A percentile compares a stretch with the other conserved stretches of the same genome.
phyloP scores from a whole-genome alignment of 1,139 yeast species.

The Arxiozyma bovina region DNA sequence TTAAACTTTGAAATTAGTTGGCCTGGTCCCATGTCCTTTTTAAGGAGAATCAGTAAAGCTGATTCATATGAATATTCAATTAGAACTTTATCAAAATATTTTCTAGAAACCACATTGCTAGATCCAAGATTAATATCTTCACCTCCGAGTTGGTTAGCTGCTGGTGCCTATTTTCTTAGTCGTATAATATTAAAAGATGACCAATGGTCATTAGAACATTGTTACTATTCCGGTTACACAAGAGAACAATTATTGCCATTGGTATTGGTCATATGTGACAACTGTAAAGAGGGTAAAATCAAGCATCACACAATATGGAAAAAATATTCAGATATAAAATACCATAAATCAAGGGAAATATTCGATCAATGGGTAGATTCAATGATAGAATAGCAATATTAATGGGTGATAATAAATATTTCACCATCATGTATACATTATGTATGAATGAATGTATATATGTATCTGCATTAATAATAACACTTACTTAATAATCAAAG shows the following conservation, averaged over 20 bases:
- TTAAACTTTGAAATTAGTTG: slow-evolving; percentile 90
- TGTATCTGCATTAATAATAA: not conserved
- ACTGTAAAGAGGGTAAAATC: slow-evolving; percentile 59
- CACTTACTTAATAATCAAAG: not conserved
- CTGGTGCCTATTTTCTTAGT: slow-evolving; percentile 83
- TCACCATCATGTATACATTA: not conserved
- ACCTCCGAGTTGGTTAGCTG: slow-evolving; percentile 92
- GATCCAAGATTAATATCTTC: slow-evolving; percentile 80
- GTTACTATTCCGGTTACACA: slow-evolving; percentile 85
- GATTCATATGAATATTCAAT: slow-evolving; percentile 93
- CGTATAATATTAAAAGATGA: slow-evolving; percentile 49
- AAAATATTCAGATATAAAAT: slow-evolving; percentile 77
- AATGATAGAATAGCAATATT: not conserved
- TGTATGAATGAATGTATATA: not conserved
- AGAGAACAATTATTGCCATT: slow-evolving; percentile 73
- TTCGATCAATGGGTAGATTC: slow-evolving; percentile 62
- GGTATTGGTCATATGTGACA: slow-evolving; percentile 59
- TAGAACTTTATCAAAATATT: slow-evolving; percentile 85
- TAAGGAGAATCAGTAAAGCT: slow-evolving; percentile 88
- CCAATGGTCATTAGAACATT: slow-evolving; percentile 76
- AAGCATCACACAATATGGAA: slow-evolving; percentile 81
- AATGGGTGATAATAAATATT: not conserved
- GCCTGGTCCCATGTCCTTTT: slow-evolving; percentile 98
- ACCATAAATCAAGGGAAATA: slow-evolving; percentile 66
- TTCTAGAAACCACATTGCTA: slow-evolving; percentile 84